Conservation (phyloP, 257 asterid species). For the Nicotiana tabacum region DNA sequence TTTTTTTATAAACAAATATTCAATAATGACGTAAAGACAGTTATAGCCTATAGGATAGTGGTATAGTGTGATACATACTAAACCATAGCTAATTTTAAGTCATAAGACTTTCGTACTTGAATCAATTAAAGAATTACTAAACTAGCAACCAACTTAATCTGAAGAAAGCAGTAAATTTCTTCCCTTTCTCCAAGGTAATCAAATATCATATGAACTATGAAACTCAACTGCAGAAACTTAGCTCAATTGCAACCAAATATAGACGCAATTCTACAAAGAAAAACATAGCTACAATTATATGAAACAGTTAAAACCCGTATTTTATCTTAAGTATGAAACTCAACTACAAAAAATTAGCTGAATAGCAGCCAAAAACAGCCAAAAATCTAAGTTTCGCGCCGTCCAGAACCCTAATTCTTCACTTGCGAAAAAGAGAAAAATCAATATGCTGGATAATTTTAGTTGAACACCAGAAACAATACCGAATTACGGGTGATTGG, state of each 20-base stretch:
- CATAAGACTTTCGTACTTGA: background rate
- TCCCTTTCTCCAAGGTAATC: background rate
- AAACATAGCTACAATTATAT: background rate
- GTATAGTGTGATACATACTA: background rate
- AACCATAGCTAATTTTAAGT: background rate
- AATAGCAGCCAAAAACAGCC: too few species aligned
- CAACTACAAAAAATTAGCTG: background rate
- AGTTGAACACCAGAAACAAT: background rate
- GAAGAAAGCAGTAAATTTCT: background rate
- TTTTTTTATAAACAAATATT: too few species aligned
- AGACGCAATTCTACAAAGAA: background rate
- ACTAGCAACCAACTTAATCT: background rate
- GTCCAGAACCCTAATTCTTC: constrained; percentile 8
- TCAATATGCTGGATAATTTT: background rate
- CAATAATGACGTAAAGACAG: background rate
- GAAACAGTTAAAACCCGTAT: background rate
- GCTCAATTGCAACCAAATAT: background rate
- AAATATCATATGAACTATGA: background rate
- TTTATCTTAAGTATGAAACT: background rate
- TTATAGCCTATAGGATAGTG: background rate
- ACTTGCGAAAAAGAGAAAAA: background rate
- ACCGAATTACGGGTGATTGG: background rate
- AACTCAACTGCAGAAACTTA: background rate
- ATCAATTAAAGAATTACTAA: background rate
- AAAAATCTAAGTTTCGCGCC: background rate